Evolutionary conservation across 164 flowering plant species (phyloP).

Genomic region (Berberis thunbergii): DNA sequence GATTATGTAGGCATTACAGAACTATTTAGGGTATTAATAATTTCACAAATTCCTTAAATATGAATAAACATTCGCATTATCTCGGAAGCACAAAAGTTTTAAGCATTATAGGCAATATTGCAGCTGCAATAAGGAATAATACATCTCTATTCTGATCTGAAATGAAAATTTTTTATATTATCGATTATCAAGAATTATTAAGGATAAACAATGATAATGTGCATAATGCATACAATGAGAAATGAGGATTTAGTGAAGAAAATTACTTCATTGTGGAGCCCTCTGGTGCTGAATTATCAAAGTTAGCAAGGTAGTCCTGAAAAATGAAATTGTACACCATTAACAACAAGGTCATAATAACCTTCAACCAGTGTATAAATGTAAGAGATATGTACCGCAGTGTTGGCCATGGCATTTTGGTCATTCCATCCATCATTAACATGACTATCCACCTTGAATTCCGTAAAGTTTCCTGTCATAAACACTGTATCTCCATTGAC

Average conservation of each 20-base stretch:
- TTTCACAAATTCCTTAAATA: too few relatives aligned
- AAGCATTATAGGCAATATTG: too few relatives aligned
- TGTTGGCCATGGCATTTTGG: constrained; percentile 57
- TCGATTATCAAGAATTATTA: neutral
- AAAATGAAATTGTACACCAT: neutral
- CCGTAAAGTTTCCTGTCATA: constrained; percentile 74
- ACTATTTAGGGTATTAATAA: too few relatives aligned
- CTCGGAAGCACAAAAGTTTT: too few relatives aligned
- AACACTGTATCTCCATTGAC: constrained; percentile 92
- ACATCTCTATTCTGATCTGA: neutral
- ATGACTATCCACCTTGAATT: constrained; percentile 68
- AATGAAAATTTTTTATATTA: too few relatives aligned
- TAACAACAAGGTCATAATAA: neutral
- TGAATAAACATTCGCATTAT: too few relatives aligned
- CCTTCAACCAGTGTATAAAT: neutral
- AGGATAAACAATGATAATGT: neutral
- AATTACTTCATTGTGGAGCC: constrained; percentile 55
- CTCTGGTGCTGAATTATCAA: constrained; percentile 41
- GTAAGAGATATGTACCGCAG: neutral
- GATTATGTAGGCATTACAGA: too few relatives aligned
- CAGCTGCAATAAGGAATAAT: neutral
- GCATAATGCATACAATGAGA: neutral
- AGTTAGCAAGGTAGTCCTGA: constrained; percentile 81
- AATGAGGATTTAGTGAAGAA: neutral
- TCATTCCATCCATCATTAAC: constrained; percentile 61